A percentile compares a stretch with the other conserved stretches of the same genome.
Conservation (phyloP, 192 early-diverging fungal species). For the Rhizophagus prolifer region DNA sequence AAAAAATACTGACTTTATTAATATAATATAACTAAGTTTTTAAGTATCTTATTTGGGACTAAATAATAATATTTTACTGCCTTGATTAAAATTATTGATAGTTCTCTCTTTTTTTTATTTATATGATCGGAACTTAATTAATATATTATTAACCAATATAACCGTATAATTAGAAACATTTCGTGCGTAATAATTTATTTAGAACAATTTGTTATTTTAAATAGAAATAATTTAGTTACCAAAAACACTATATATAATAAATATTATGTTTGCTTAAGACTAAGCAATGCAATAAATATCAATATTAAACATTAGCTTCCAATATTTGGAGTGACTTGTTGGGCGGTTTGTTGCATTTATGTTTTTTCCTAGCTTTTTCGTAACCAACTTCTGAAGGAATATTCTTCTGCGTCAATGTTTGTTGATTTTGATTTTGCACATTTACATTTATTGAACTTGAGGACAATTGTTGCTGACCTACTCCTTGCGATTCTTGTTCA, state of each 20-base stretch:
- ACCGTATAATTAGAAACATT: too few relatives aligned
- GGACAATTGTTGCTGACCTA: not conserved
- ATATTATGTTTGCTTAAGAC: not conserved
- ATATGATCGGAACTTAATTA: too few relatives aligned
- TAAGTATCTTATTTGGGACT: too few relatives aligned
- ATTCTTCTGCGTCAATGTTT: not conserved
- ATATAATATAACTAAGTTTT: too few relatives aligned
- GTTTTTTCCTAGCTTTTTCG: not conserved
- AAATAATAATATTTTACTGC: too few relatives aligned
- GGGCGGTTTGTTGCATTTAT: not conserved
- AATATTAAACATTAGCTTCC: not conserved
- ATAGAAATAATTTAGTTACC: not conserved
- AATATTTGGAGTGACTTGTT: not conserved
- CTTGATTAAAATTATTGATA: too few relatives aligned
- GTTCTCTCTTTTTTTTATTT: too few relatives aligned
- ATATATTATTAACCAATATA: too few relatives aligned
- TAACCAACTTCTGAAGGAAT: not conserved
- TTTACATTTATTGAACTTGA: not conserved
- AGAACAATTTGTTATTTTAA: not conserved
- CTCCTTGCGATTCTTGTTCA: too few relatives aligned
- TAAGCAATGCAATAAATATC: too few relatives aligned
- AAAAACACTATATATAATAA: not conserved
- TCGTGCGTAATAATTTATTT: not conserved
- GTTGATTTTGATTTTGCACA: not conserved
- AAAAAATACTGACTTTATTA: too few relatives aligned